These are phyloP conservation scores for Turritis glabra DNA, from an alignment of 345 rosid species.

Conservation along the genomic window DNA sequence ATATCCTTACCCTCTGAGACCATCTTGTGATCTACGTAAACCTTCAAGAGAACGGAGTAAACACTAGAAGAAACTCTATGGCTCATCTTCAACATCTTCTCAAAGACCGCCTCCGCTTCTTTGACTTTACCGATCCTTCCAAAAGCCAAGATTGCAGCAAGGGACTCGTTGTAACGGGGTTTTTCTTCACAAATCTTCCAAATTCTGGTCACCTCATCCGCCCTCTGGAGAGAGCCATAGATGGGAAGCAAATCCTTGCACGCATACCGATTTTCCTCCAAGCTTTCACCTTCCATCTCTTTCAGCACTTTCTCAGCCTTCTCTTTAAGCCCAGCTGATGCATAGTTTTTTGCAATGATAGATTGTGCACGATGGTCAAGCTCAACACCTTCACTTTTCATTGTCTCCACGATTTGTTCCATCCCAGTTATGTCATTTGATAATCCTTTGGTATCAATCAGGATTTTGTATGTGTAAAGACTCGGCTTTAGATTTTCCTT, in stretches of 20 bases:
- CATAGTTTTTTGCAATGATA: conserved; percentile 66
- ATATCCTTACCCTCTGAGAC: conserved; percentile 68
- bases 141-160: conserved; percentile 78
- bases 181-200: conserved; percentile 76
- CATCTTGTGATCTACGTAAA: conserved; percentile 79
- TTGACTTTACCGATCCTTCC: conserved; percentile 67
- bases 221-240: conserved; percentile 69
- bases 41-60: conserved; percentile 63
- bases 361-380: conserved; percentile 52
- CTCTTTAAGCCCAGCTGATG: conserved; percentile 59
- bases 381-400: conserved; percentile 86
- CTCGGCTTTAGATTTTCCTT: conserved; percentile 79
- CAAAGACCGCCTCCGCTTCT: conserved; percentile 79
- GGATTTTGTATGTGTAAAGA: conserved; percentile 58
- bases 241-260: conserved; percentile 60
- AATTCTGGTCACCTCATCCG: conserved; percentile 72
- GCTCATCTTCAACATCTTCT: conserved; percentile 44
- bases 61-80: conserved; percentile 48
- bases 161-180: conserved; percentile 48
- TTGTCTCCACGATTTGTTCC: conserved; percentile 75
- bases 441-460: conserved; percentile 75
- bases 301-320: conserved; percentile 66
- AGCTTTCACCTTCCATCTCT: conserved; percentile 80
- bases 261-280: conserved; percentile 52
- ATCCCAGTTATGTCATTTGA: conserved; percentile 73